Conservation (phyloP, 345 rosid genomes). For the Ceriops tagal region DNA sequence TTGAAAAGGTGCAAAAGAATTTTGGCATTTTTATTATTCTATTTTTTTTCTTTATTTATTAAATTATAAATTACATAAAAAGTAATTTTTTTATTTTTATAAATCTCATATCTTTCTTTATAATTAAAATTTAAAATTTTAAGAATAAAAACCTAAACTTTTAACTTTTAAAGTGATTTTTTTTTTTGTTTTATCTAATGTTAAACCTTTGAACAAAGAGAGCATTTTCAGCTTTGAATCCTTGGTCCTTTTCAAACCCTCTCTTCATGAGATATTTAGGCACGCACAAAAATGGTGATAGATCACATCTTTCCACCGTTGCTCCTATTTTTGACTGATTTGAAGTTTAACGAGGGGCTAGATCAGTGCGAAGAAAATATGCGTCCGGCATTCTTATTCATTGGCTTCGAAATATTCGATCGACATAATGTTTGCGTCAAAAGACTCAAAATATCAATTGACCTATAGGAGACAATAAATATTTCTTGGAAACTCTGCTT, state of each 20-base stretch:
- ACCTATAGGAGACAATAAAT: too few relatives aligned
- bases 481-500: too few relatives aligned
- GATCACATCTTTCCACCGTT: slow-evolving; percentile 13
- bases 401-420: slow-evolving; percentile 18
- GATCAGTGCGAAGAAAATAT: neutral
- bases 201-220: slow-evolving; percentile 23
- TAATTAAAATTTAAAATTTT: too few relatives aligned
- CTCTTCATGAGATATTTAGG: neutral
- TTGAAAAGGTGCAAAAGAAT: slow-evolving; percentile 25
- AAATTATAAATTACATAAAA: too few relatives aligned
- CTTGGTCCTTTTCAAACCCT: neutral
- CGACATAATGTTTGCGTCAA: neutral
- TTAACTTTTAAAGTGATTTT: too few relatives aligned
- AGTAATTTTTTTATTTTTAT: too few relatives aligned
- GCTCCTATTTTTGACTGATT: slow-evolving; percentile 28
- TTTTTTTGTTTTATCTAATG: neutral
- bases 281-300: slow-evolving; percentile 10
- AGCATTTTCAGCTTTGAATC: slow-evolving; percentile 15
- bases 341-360: slow-evolving; percentile 13
- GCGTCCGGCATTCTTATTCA: slow-evolving; percentile 21
- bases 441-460: neutral
- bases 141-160: too few relatives aligned
- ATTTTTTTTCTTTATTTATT: neutral
- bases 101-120: too few relatives aligned
- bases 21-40: slow-evolving; percentile 7